Conservation (phyloP, 352 stramenopile species). For the Plasmopara halstedii region DNA sequence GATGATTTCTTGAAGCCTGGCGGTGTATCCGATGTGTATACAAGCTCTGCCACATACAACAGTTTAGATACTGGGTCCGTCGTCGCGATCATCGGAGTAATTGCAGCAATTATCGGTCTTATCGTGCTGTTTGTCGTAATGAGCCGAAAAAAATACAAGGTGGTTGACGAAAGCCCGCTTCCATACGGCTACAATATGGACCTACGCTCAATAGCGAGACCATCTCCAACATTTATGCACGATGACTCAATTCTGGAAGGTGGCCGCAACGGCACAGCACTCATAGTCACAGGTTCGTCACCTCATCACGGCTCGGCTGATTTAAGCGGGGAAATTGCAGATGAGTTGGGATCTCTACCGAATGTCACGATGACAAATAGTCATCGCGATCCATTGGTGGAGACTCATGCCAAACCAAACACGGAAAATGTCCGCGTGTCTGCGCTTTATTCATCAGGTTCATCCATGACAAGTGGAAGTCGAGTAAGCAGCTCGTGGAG, state of each 20-base stretch:
- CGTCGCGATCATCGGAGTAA: slow-evolving; percentile 60
- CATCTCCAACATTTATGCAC: slow-evolving; percentile 52
- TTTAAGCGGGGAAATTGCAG: slow-evolving; percentile 15
- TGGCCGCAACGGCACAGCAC: slow-evolving; percentile 18
- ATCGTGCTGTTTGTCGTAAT: slow-evolving; percentile 52
- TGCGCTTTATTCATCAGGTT: slow-evolving; percentile 30
- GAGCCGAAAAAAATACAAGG: slow-evolving; percentile 47
- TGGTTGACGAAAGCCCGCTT: slow-evolving; percentile 40
- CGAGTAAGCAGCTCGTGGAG: slow-evolving; percentile 60
- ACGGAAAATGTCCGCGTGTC: slow-evolving; percentile 16
- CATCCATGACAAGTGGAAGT: slow-evolving; percentile 39
- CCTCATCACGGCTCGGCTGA: slow-evolving; percentile 10
- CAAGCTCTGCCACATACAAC: slow-evolving; percentile 41
- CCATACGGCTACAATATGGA: slow-evolving; percentile 38
- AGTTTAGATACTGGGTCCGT: slow-evolving; percentile 56
- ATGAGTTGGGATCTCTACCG: slow-evolving; percentile 16
- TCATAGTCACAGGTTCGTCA: slow-evolving; percentile 16
- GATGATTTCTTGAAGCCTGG: slow-evolving; percentile 19
- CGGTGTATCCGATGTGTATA: slow-evolving; percentile 33
- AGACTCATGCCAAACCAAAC: slow-evolving; percentile 11
- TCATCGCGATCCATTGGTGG: slow-evolving; percentile 6
- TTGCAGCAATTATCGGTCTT: slow-evolving; percentile 52
- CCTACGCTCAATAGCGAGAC: slow-evolving; percentile 30
- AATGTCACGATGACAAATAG: neutral
- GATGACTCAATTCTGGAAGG: slow-evolving; percentile 26